Percentiles rank a stretch among this genome's conserved stretches.
Conservation (phyloP, 495 filamentous ascomycete genomes). For the Daldinia loculata region DNA sequence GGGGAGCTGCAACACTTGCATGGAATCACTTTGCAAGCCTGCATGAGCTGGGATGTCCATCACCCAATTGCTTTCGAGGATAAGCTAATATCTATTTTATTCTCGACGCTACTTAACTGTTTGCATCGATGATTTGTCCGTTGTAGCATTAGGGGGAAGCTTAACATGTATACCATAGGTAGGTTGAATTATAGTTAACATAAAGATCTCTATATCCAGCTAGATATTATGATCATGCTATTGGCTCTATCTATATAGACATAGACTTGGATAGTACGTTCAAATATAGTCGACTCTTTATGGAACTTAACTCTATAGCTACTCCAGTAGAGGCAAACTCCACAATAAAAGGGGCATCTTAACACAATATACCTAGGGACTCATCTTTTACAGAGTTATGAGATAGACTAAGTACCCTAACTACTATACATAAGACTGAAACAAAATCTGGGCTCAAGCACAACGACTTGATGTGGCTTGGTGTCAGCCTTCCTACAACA, state of each 20-base stretch:
- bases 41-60: conserved; percentile 23
- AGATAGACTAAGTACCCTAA: neutral
- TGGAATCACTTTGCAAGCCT: conserved; percentile 3
- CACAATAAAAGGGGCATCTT: neutral
- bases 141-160: neutral
- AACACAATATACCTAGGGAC: no score
- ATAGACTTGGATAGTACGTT: neutral
- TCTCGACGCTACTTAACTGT: neutral
- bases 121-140: no score
- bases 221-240: no score
- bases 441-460: neutral
- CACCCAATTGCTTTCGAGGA: neutral
- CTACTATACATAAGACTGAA: neutral
- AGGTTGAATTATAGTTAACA: neutral
- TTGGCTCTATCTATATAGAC: neutral
- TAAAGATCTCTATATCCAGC: no score
- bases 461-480: neutral
- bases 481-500: neutral
- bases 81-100: neutral
- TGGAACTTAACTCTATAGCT: neutral
- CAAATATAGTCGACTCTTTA: neutral
- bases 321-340: no score
- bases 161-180: neutral
- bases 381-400: neutral
- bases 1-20: conserved; percentile 19